Evolutionary conservation across 2,329 filamentous ascomycete genomes (phyloP), one percentile per base, ranked within the genome.

Genomic region (Sporothrix curviconia): DNA sequence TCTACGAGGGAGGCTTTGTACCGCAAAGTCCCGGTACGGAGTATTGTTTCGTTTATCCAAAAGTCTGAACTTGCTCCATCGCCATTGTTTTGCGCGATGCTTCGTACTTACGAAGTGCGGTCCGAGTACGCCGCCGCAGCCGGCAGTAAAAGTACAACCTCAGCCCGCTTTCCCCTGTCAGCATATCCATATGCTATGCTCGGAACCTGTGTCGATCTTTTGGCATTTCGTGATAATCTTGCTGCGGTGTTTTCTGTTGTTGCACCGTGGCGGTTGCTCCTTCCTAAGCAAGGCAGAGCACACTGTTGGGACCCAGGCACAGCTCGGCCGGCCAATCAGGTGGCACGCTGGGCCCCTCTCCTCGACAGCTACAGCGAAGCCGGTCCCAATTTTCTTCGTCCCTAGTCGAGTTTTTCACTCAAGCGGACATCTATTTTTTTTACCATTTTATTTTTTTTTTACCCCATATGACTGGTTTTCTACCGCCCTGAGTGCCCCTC

Each of bases 371-470:
- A 34, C 7, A 42, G 53, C 59, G 56, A 56, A 42, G 55, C 57
- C 57, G 57, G 59, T 40, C 34, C 30, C 17, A 36, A 28, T 49
- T 56, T 56, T 56, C 43, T 56, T 56, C 34, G 19, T 19, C 39
- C 32, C 32, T 36, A 19, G 36, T 42, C 39, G 30, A 52, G 39
- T 34, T 30, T 46, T 44, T 52, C 9, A 12, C 7, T 37, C 53
- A 15, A 50, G 19, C 25, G 34, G 17, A n/a, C 30, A 40, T 15
- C 14, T 32, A n/a, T 59, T 46, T 46, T 46, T 53, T 47, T 25
- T 46, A 15, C 8, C 12, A 46, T 28, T 52, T 51, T 12, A 14
- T 46, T 51, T 37, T 46, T 51, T 37, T 52, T 50, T 50, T 49
- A 30, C 47, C 40, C 40, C 40, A 42, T 55, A 25, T 59, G 42